Evolutionary conservation across 208 protist genomes (phyloP).

Genomic region (Trichomonas vaginalis): DNA sequence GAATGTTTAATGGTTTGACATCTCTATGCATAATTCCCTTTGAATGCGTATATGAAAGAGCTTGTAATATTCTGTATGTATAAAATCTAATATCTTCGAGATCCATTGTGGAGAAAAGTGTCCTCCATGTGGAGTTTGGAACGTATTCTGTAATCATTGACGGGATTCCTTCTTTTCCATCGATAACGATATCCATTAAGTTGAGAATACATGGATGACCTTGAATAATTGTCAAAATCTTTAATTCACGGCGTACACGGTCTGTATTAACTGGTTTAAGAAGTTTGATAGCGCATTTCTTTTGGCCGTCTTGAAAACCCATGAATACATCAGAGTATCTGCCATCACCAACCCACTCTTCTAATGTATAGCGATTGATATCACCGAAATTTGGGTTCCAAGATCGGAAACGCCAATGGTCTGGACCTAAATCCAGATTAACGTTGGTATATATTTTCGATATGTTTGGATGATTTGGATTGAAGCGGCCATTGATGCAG

Average conservation of each 20-base stretch:
- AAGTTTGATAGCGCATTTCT: conserved; percentile 77
- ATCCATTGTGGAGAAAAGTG: conserved; percentile 76
- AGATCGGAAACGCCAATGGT: conserved; percentile 7
- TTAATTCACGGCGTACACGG: conserved; percentile 63
- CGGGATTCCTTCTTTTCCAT: conserved; percentile 2
- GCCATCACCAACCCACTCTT: background rate
- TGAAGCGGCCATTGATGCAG: background rate
- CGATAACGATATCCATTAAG: background rate
- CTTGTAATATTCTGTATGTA: conserved; percentile 76
- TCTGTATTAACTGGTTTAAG: conserved; percentile 78
- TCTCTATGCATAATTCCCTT: conserved; percentile 84
- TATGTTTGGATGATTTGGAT: conserved; percentile 16
- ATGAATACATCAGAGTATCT: background rate
- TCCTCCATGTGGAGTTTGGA: conserved; percentile 45
- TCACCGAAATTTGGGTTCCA: background rate
- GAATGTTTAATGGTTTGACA: conserved; percentile 18
- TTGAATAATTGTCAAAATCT: background rate
- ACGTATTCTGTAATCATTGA: background rate
- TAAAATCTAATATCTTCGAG: conserved; percentile 95
- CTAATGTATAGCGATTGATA: background rate
- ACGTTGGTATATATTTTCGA: background rate
- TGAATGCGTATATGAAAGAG: conserved; percentile 27
- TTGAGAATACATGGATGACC: background rate
- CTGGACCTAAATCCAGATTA: background rate
- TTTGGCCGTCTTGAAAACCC: background rate